Conservation (phyloP, 2,329 filamentous ascomycete genomes). For the Sporothrix humicola region DNA sequence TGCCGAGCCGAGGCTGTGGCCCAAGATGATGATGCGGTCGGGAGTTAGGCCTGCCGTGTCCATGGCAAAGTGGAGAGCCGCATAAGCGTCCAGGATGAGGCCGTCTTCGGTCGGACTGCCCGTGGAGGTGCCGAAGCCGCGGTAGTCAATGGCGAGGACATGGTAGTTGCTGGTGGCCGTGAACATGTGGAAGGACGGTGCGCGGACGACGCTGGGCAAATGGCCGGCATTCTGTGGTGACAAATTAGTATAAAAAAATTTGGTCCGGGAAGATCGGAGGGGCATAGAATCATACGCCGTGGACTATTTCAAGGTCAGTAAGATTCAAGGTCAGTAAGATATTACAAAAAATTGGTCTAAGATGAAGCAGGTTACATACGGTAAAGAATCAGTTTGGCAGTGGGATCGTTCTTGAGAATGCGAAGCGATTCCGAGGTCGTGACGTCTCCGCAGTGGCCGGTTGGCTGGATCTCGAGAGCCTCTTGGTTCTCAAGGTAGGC, state of each 20-base stretch:
- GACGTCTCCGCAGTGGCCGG: slow-evolving; percentile 60
- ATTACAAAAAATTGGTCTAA: neutral
- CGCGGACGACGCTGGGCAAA: slow-evolving; percentile 77
- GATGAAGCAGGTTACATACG: slow-evolving; percentile 52
- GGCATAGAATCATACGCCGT: slow-evolving; percentile 58
- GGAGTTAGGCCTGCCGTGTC: slow-evolving; percentile 68
- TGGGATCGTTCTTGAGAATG: slow-evolving; percentile 66
- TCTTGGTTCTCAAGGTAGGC: slow-evolving; percentile 75
- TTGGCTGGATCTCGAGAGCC: slow-evolving; percentile 58
- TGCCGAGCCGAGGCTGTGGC: slow-evolving; percentile 88
- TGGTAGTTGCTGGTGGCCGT: slow-evolving; percentile 77
- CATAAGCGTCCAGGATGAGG: slow-evolving; percentile 77
- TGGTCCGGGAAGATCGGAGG: neutral
- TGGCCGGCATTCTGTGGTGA: slow-evolving; percentile 78
- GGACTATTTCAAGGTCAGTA: slow-evolving; percentile 53
- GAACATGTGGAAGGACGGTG: slow-evolving; percentile 77
- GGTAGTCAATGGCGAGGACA: slow-evolving; percentile 87
- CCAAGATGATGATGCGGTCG: slow-evolving; percentile 76
- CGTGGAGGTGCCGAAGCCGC: slow-evolving; percentile 81
- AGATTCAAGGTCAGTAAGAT: slow-evolving; percentile 34
- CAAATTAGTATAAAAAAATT: neutral
- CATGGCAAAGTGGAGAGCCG: slow-evolving; percentile 75
- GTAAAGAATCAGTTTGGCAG: slow-evolving; percentile 67
- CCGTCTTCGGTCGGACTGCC: slow-evolving; percentile 82
- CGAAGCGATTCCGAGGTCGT: slow-evolving; percentile 63